These are phyloP conservation scores for Lomentospora prolificans DNA, from an alignment of 2,329 filamentous ascomycete species.

Conservation along the genomic window DNA sequence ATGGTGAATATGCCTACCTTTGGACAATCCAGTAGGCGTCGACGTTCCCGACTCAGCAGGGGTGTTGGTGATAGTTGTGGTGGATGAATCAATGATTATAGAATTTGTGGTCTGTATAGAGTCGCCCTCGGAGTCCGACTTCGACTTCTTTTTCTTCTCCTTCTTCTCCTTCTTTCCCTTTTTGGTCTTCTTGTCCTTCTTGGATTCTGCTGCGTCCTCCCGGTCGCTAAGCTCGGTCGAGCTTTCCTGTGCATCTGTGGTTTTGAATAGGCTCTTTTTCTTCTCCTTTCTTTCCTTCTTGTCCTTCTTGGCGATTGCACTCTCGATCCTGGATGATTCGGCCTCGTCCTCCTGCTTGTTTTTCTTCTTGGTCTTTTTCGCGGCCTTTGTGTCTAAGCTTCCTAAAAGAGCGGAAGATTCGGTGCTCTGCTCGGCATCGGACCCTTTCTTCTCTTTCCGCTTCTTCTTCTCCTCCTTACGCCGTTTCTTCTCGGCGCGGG, in stretches of 20 bases:
- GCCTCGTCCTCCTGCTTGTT: background rate
- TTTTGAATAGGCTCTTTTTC: conserved; percentile 6
- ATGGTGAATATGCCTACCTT: conserved; percentile 3
- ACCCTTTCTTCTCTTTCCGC: background rate
- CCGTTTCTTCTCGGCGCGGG: background rate
- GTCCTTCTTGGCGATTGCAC: conserved; percentile 6
- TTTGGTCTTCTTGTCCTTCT: conserved; percentile 9
- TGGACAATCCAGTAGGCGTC: background rate
- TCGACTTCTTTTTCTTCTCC: conserved; percentile 6
- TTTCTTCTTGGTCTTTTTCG: conserved; percentile 4
- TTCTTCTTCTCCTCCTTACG: conserved; percentile 7
- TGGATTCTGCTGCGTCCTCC: background rate
- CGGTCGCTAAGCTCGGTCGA: background rate
- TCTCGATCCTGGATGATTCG: background rate
- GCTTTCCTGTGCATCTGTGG: background rate
- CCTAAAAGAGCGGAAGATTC: background rate
- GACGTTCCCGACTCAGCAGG: background rate
- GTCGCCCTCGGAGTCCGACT: conserved; percentile 1
- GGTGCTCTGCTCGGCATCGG: background rate
- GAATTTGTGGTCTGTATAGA: background rate
- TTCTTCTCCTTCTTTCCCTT: conserved; percentile 10
- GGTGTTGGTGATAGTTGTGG: background rate
- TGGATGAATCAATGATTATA: background rate
- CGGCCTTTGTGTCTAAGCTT: conserved; percentile 4
- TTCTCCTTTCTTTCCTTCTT: conserved; percentile 7